phyloP scores from a whole-genome alignment of 2,329 filamentous ascomycete genomes.

The Colletotrichum sp. region DNA sequence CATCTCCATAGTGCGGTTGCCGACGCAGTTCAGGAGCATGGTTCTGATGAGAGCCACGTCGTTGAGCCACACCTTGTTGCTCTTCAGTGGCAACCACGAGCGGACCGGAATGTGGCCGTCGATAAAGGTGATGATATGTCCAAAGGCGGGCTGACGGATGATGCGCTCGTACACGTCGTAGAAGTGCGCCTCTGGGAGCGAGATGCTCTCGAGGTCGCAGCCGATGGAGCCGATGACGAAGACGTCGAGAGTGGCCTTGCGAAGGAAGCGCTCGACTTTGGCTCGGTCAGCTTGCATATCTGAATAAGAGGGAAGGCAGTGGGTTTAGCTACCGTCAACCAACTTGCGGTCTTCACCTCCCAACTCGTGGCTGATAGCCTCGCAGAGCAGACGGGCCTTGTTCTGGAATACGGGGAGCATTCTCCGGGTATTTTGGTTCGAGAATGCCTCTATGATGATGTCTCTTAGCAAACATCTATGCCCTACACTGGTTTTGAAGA shows the following conservation, averaged over 20 bases:
- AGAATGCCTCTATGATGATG: conserved; percentile 33
- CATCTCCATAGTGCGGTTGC: conserved; percentile 32
- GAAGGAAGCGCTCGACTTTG: conserved; percentile 30
- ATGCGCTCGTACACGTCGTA: conserved; percentile 33
- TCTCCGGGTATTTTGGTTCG: conserved; percentile 37
- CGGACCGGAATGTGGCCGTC: conserved; percentile 36
- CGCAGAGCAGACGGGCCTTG: conserved; percentile 33
- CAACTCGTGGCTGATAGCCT: conserved; percentile 32
- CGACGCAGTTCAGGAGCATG: conserved; percentile 31
- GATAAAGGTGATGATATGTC: conserved; percentile 34
- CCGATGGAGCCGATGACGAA: conserved; percentile 39
- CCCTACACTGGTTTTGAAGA: background rate
- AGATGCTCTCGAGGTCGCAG: conserved; percentile 34
- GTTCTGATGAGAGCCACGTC: conserved; percentile 36
- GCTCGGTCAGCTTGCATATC: background rate
- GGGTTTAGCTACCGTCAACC: conserved; percentile 28
- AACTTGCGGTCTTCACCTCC: conserved; percentile 22
- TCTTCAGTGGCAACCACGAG: conserved; percentile 39
- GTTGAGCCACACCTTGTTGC: conserved; percentile 41
- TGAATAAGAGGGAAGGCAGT: background rate
- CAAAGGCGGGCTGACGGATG: conserved; percentile 31
- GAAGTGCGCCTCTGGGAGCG: conserved; percentile 26
- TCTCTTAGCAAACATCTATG: background rate
- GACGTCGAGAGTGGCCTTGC: conserved; percentile 37
- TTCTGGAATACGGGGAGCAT: conserved; percentile 40